These are phyloP conservation scores for Hawksworthiomyces lignivorus DNA, from an alignment of 2,329 filamentous ascomycete genomes.

Conservation along the genomic window DNA sequence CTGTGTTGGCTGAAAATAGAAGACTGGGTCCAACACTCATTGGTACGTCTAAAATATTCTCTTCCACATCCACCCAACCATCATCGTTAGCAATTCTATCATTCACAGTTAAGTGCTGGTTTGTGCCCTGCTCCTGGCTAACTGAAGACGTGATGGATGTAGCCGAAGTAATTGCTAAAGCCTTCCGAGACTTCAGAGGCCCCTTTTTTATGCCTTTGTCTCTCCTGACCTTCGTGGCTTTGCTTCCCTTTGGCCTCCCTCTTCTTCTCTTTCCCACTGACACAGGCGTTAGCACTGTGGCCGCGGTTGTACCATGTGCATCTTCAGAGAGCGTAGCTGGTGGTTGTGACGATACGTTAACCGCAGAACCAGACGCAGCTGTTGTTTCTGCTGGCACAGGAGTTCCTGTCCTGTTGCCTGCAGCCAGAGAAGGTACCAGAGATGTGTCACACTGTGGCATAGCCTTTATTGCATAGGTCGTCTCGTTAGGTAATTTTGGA, in stretches of 20 bases:
- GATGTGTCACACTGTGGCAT: neutral
- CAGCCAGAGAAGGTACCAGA: no score
- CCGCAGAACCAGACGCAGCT: no score
- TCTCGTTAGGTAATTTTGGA: constrained; percentile 28
- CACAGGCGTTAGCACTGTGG: neutral
- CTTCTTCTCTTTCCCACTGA: constrained; percentile 34
- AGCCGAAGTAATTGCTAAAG: neutral
- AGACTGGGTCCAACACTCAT: constrained; percentile 15
- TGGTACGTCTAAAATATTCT: constrained; percentile 22
- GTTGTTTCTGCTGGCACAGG: no score
- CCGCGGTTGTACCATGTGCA: neutral
- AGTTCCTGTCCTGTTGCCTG: no score
- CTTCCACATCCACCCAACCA: constrained; percentile 39
- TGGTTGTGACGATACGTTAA: neutral
- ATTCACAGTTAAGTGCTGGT: neutral
- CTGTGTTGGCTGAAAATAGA: constrained; percentile 6
- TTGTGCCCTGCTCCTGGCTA: neutral
- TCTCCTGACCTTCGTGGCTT: constrained; percentile 36
- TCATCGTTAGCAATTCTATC: constrained; percentile 25
- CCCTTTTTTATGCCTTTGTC: constrained; percentile 47
- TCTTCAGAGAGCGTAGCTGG: neutral
- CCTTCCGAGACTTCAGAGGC: constrained; percentile 18
- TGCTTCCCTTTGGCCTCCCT: constrained; percentile 51
- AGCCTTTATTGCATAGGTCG: neutral
- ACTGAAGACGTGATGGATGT: neutral